phyloP scores from a whole-genome alignment of 352 stramenopile genomes.

The Phytophthora boehmeriae region DNA sequence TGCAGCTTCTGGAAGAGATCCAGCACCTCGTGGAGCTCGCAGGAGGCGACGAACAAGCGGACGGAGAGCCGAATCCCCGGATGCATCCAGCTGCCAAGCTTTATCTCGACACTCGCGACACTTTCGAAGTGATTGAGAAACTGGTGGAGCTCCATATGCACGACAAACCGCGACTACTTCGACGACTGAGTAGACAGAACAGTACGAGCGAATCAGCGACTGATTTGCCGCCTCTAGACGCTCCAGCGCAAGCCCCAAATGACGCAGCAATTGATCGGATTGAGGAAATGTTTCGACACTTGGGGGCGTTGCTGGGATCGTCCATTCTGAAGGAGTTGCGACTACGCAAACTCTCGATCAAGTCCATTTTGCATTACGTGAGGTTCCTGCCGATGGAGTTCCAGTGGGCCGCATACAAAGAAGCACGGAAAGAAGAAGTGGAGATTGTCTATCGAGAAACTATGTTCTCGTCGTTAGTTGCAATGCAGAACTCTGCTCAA shows the following conservation, averaged over 20 bases:
- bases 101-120: conserved; percentile 78
- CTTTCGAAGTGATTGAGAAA: conserved; percentile 70
- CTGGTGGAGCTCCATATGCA: conserved; percentile 51
- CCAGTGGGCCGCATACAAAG: conserved; percentile 73
- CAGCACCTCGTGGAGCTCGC: conserved; percentile 42
- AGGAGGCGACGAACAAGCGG: conserved; percentile 13
- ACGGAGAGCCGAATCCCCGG: conserved; percentile 34
- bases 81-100: conserved; percentile 71
- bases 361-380: conserved; percentile 64
- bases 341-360: conserved; percentile 57
- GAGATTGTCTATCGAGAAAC: conserved; percentile 45
- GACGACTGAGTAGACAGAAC: conserved; percentile 54
- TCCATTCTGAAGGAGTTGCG: conserved; percentile 61
- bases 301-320: conserved; percentile 52
- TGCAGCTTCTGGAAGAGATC: conserved; percentile 80
- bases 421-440: conserved; percentile 63
- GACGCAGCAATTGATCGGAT: conserved; percentile 63
- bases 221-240: conserved; percentile 2
- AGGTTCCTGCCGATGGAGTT: conserved; percentile 63
- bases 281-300: conserved; percentile 72
- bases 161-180: conserved; percentile 53
- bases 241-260: conserved; percentile 19
- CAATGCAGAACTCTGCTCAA: neutral
- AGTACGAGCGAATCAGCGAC: conserved; percentile 16
- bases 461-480: conserved; percentile 24